Percentiles rank a stretch among this genome's conserved stretches.
Conservation (phyloP, 1,139 yeast species). For the Diutina ranongensis region DNA sequence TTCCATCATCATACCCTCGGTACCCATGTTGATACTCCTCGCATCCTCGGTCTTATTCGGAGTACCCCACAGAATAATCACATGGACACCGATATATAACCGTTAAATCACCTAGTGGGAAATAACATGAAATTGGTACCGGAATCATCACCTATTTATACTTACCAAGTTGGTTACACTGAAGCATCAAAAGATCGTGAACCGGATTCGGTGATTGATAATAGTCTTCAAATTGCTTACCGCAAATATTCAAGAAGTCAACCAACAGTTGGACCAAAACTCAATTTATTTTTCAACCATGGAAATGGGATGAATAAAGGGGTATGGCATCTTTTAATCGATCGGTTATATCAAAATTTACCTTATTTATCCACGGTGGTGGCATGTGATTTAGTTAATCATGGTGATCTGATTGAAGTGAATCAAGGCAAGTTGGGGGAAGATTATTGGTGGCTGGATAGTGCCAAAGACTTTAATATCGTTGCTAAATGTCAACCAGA, state of each 20-base stretch:
- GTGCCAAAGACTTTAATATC: conserved; percentile 40
- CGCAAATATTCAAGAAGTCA: neutral
- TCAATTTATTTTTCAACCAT: conserved; percentile 51
- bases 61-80: no score
- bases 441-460: conserved; percentile 51
- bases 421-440: conserved; percentile 46
- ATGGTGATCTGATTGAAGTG: conserved; percentile 53
- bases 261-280: neutral
- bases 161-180: neutral
- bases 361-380: conserved; percentile 24
- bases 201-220: neutral
- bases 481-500: conserved; percentile 13
- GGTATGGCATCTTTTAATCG: conserved; percentile 50
- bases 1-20: no score
- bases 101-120: no score
- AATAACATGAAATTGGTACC: neutral
- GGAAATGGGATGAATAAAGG: conserved; percentile 65
- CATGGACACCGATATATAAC: no score
- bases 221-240: neutral
- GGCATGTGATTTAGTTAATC: conserved; percentile 48
- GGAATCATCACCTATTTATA: neutral
- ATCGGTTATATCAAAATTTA: conserved; percentile 15
- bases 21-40: no score
- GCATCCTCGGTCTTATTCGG: no score
- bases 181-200: neutral